Conservation (phyloP, 1,139 yeast genomes). For the Zygosaccharomyces sapae region DNA sequence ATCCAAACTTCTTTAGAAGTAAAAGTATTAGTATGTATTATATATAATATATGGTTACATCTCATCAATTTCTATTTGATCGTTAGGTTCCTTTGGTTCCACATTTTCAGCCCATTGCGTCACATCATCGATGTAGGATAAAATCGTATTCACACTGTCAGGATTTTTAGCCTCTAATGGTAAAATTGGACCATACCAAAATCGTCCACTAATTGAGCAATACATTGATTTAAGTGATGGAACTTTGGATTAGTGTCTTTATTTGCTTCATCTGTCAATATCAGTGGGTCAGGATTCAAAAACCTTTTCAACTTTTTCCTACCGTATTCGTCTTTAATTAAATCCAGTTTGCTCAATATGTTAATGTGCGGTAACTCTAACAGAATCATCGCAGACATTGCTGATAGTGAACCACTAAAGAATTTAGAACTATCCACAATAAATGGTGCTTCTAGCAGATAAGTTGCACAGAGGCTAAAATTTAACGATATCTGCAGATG, state of each 20-base stretch:
- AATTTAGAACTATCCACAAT: slow-evolving; percentile 85
- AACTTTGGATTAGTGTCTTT: slow-evolving; percentile 67
- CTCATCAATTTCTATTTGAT: slow-evolving; percentile 61
- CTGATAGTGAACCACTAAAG: slow-evolving; percentile 91
- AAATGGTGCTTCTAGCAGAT: slow-evolving; percentile 89
- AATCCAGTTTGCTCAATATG: slow-evolving; percentile 77
- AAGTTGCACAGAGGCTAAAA: slow-evolving; percentile 87
- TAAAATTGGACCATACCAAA: slow-evolving; percentile 98
- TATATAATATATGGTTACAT: slow-evolving; percentile 66
- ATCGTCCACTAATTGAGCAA: slow-evolving; percentile 88
- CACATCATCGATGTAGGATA: slow-evolving; percentile 91
- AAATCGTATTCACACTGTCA: slow-evolving; percentile 73
- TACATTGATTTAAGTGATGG: slow-evolving; percentile 67
- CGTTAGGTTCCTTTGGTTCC: slow-evolving; percentile 94
- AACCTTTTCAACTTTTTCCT: slow-evolving; percentile 75
- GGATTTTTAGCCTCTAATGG: slow-evolving; percentile 84
- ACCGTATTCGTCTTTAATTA: slow-evolving; percentile 70
- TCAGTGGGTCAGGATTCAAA: slow-evolving; percentile 85
- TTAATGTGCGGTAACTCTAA: slow-evolving; percentile 95
- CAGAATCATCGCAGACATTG: slow-evolving; percentile 97
- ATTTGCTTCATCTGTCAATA: slow-evolving; percentile 52
- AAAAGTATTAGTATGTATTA: slow-evolving; percentile 20
- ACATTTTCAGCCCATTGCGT: slow-evolving; percentile 97
- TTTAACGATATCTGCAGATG: slow-evolving; percentile 76
- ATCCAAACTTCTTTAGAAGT: slow-evolving; percentile 16